phyloP scores from a whole-genome alignment of 768 basidiomycete species.

The Obba rivulosa region DNA sequence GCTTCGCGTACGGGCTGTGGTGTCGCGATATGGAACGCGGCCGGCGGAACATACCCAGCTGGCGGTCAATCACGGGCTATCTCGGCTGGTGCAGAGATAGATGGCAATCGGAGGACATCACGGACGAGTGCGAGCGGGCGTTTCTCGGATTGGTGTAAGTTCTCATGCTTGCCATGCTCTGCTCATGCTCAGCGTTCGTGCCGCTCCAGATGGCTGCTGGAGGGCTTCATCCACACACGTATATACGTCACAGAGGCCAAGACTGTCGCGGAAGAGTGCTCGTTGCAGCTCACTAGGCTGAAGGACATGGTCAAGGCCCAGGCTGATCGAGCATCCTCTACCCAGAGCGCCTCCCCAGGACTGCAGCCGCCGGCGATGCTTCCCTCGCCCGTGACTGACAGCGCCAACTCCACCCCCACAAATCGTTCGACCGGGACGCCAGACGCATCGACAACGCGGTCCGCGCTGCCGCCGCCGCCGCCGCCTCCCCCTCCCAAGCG shows the following conservation, averaged over 20 bases:
- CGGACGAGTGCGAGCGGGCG: conserved; percentile 47
- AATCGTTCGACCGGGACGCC: conserved; percentile 55
- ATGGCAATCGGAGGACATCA: conserved; percentile 42
- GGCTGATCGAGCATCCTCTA: conserved; percentile 10
- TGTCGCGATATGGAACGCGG: conserved; percentile 59
- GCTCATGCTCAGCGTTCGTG: neutral
- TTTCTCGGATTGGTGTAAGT: conserved; percentile 80
- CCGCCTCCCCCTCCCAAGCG: conserved; percentile 1
- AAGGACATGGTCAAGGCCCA: conserved; percentile 6
- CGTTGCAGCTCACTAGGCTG: conserved; percentile 6
- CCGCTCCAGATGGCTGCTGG: conserved; percentile 64
- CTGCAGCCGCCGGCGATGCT: conserved; percentile 60
- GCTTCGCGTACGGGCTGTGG: conserved; percentile 84
- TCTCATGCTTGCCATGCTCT: conserved; percentile 10
- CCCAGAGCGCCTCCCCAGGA: neutral
- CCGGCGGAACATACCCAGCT: conserved; percentile 52
- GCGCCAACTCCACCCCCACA: conserved; percentile 74
- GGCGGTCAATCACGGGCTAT: conserved; percentile 65
- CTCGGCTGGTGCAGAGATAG: conserved; percentile 70
- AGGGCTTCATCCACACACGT: conserved; percentile 63
- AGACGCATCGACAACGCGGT: conserved; percentile 24
- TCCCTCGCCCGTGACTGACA: conserved; percentile 72
- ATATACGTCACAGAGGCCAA: conserved; percentile 36
- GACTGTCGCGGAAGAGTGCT: conserved; percentile 18
- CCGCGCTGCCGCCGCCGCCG: conserved; percentile 22